Base-by-base conservation (phyloP, 768 basidiomycete species). In the Termitomyces sp. region DNA sequence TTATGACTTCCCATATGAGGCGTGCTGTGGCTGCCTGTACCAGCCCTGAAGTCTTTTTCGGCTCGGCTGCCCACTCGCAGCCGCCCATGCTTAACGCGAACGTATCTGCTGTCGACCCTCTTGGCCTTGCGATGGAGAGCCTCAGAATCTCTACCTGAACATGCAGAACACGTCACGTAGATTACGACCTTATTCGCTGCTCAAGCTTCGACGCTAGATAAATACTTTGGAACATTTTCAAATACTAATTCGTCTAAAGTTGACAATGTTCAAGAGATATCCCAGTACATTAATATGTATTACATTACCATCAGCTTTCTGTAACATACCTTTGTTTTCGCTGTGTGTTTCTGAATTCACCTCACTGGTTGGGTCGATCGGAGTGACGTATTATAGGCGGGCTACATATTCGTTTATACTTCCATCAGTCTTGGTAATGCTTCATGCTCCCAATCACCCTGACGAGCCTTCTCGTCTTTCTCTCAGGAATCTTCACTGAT, bases 11-110 rank as follows among this genome's bases (percentile, higher is more conserved):
- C 36, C 91, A 93, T 69, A 96, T 97, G 93, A 85, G 96, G 44
- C 89, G 96, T 47, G 96, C 97, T 11, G 91, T 98, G 27, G 90
- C 96, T 3, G 87, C 94, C 15, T 97, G 96, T 75, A 95, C 94
- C 0, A 91, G 90, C 55, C 94, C 94, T 11, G 94, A 95, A 69
- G 82, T 93, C 36, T 91, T 93, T 83, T 94, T 94, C 67, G 84
- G 85, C 57, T 75, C 77, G 34, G 74, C 76, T 5, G 76, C 71
- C 37, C 70, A 72, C 57, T 70, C 72, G 7, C 76, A 80, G 31
- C 69, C 70, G 7, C 70, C 72, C 27, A 67, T 74, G 15, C 63
- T 73, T 55, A 74, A 71, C 36, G 73, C 73, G 54, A 73, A 74
- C 57, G 66, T 73, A 12, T 74, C 76, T 12, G 68, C 74, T 4